Evolutionary conservation across 2,329 filamentous ascomycete species (phyloP).

Genomic region (Trichoderma sp.): DNA sequence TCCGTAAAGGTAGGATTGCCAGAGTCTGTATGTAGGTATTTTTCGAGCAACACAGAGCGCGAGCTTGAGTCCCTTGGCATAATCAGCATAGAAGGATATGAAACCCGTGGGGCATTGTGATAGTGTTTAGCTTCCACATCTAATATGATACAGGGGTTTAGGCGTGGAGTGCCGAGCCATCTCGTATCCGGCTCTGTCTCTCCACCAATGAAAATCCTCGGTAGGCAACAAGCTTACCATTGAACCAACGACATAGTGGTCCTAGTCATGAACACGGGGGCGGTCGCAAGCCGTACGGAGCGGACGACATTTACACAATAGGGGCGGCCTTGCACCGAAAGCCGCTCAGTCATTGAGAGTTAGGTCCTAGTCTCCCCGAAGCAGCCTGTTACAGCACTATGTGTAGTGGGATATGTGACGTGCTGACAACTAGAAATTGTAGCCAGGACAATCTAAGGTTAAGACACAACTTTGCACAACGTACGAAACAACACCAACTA

Average conservation of each 20-base stretch:
- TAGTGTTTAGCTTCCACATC: not conserved
- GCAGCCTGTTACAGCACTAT: not conserved
- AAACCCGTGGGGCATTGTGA: not conserved
- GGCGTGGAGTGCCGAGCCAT: not conserved
- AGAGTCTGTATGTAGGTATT: not conserved
- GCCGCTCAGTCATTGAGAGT: not conserved
- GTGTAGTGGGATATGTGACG: not conserved
- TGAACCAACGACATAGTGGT: not conserved
- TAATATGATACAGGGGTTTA: slow-evolving; percentile 6
- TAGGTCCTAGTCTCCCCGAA: not conserved
- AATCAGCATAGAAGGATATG: not conserved
- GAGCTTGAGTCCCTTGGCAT: not conserved
- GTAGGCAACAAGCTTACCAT: not conserved
- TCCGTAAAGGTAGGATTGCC: not conserved
- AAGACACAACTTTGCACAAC: not conserved
- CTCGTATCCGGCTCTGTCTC: slow-evolving; percentile 4
- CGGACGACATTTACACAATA: not conserved
- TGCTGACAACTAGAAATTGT: not conserved
- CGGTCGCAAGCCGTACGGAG: not conserved
- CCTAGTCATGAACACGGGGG: not conserved
- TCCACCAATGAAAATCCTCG: not conserved
- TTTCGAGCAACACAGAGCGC: not conserved
- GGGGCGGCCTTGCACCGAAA: not conserved
- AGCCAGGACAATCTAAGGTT: not conserved
- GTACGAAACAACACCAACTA: not conserved